Evolutionary conservation across 345 rosid genomes (phyloP).

Genomic region (Crucihimalaya himalaica): DNA sequence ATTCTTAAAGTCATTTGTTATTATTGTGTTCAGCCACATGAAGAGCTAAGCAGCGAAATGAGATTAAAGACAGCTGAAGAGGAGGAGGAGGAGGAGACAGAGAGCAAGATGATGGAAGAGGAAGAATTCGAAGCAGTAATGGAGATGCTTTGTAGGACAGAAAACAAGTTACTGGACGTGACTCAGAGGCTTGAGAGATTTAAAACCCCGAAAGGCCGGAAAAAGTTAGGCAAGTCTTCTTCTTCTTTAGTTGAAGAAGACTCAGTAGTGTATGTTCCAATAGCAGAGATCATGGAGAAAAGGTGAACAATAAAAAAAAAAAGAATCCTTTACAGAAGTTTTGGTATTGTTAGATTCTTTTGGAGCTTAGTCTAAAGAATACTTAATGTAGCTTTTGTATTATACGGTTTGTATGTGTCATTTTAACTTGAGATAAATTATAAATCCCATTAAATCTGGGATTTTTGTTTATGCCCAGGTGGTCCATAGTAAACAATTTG

Average conservation of each 20-base stretch:
- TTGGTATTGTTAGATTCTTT: constrained; percentile 32
- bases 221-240: constrained; percentile 47
- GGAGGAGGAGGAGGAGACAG: constrained; percentile 22
- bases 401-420: constrained; percentile 14
- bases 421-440: background rate
- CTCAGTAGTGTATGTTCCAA: constrained; percentile 65
- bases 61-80: constrained; percentile 9
- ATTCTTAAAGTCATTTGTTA: background rate
- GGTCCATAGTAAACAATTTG: no score
- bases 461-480: no score
- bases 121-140: constrained; percentile 55
- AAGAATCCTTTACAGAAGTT: constrained; percentile 20
- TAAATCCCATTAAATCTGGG: constrained; percentile 10
- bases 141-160: constrained; percentile 67
- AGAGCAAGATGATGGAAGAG: constrained; percentile 40
- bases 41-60: constrained; percentile 19
- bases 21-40: constrained; percentile 19
- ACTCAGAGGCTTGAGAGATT: constrained; percentile 45
- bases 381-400: constrained; percentile 19
- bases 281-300: constrained; percentile 68
- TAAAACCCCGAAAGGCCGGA: constrained; percentile 40
- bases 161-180: constrained; percentile 55
- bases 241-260: constrained; percentile 45
- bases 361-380: constrained; percentile 1
- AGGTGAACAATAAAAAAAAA: background rate